Evolutionary conservation across 768 basidiomycete species (phyloP), one percentile per base, ranked within the genome.

Genomic region (Boletus edulis): DNA sequence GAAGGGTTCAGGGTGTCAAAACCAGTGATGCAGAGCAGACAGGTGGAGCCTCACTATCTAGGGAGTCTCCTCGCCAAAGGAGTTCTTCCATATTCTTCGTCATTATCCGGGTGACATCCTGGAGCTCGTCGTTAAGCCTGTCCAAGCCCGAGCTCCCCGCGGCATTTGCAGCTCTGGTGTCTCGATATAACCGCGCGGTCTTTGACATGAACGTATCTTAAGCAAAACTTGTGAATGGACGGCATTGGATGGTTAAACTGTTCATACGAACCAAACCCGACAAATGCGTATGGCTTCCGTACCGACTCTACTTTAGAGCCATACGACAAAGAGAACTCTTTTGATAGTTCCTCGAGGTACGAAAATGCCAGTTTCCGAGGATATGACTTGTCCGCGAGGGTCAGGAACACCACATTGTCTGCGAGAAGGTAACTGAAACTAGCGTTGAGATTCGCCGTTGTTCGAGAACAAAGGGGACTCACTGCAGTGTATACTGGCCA

Each of bases 21-120:
- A 17, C 34, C 22, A 29, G 6, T n/a, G 11, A 31, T 1, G 12
- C n/a, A 27, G 49, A 27, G 29, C 2, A 40, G 32, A 54, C 34
- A 46, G 22, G 15, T 13, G n/a, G 38, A 14, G 44, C 76, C 90
- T 62, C 67, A 96, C 97, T 81, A 72, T 99, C 97, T 55, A 99
- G 79, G 31, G 93, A 96, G 71, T 99, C 97, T 27, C 97, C 97
- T 70, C 97, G 80, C 97, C 96, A 98, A 46, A 99, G 74, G 49
- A 99, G 76, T 72, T 99, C 97, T 73, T 99, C 97, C 96, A 99
- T 99, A 67, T 99, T 98, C 78, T 99, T 98, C 10, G 97, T 98
- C 97, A 99, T 98, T 73, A 99, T 98, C 60, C 93, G 80, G 46
- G 97, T 98, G 56, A 99, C 97, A 67, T 99, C 97, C 68, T 97